These are phyloP conservation scores for Puccinia polysora DNA, from an alignment of 1,284 basidiomycete species.

Conservation along the genomic window DNA sequence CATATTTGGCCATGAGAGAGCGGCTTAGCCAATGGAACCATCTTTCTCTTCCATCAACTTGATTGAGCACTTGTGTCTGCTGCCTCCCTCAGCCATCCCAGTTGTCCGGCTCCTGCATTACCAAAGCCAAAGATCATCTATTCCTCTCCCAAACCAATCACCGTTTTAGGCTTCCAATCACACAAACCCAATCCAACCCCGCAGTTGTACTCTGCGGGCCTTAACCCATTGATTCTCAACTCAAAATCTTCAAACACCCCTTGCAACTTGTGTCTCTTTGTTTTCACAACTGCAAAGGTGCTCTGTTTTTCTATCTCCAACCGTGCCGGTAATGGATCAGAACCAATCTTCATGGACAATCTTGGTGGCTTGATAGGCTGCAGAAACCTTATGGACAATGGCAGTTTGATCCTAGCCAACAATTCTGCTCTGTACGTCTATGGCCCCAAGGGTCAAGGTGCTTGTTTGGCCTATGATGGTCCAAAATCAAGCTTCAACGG, in stretches of 20 bases:
- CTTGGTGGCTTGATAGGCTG: constrained; percentile 78
- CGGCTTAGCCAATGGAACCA: constrained; percentile 88
- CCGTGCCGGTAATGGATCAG: constrained; percentile 62
- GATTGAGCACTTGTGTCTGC: constrained; percentile 73
- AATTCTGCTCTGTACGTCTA: constrained; percentile 90
- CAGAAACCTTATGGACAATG: constrained; percentile 61
- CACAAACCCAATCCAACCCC: constrained; percentile 52
- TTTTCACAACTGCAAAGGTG: constrained; percentile 79
- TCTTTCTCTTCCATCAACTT: constrained; percentile 81
- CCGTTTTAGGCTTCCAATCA: constrained; percentile 80
- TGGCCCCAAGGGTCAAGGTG: constrained; percentile 73
- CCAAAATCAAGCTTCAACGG: constrained; percentile 58
- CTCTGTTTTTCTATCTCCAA: constrained; percentile 72
- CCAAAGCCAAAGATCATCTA: constrained; percentile 70
- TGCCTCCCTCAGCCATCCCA: constrained; percentile 45
- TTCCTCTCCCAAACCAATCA: constrained; percentile 70
- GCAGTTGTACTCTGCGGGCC: constrained; percentile 16
- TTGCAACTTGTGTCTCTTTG: constrained; percentile 60
- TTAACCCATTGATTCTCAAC: not conserved
- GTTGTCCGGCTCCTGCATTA: constrained; percentile 56
- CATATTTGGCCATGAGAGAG: constrained; percentile 84
- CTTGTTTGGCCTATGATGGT: constrained; percentile 89
- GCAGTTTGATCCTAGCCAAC: constrained; percentile 74
- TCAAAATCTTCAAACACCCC: constrained; percentile 5
- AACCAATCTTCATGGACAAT: constrained; percentile 72